A percentile compares a stretch with the other conserved stretches of the same genome.
phyloP scores from a whole-genome alignment of 345 rosid species.

The Eucalyptus polyanthemos region DNA sequence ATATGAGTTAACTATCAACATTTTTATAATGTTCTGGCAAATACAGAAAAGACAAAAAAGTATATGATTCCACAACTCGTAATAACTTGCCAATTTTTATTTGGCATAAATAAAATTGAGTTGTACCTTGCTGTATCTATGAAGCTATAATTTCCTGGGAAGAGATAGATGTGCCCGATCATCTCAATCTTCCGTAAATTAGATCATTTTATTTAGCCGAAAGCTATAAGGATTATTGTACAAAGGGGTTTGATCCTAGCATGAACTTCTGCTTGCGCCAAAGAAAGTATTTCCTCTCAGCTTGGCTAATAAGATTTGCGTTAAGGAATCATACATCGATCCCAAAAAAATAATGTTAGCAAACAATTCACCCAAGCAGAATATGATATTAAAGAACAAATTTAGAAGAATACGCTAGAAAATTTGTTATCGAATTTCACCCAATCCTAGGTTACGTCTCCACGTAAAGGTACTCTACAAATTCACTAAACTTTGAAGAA shows the following conservation, averaged over 20 bases:
- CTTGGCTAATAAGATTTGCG: not conserved
- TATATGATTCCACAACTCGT: not conserved
- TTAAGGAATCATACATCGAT: too few species aligned
- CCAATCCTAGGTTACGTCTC: accelerated
- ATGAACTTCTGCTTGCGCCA: not conserved
- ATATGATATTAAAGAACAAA: too few species aligned
- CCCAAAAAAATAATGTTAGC: too few species aligned
- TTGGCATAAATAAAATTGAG: not conserved
- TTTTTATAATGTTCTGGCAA: not conserved
- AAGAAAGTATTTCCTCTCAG: not conserved
- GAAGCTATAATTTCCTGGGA: not conserved
- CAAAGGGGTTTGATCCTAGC: not conserved
- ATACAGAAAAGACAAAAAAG: too few species aligned
- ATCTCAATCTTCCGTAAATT: not conserved
- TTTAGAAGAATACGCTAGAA: accelerated
- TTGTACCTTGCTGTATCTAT: not conserved
- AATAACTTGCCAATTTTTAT: not conserved
- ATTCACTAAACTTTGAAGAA: accelerated
- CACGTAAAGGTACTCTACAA: too few species aligned
- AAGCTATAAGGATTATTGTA: not conserved
- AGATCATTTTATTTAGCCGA: not conserved
- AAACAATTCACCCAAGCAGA: accelerated
- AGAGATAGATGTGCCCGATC: not conserved
- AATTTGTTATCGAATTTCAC: too few species aligned
- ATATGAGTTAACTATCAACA: not conserved